These are phyloP conservation scores for Apiospora sp. DNA, from an alignment of 2,329 filamentous ascomycete genomes.

Conservation along the genomic window DNA sequence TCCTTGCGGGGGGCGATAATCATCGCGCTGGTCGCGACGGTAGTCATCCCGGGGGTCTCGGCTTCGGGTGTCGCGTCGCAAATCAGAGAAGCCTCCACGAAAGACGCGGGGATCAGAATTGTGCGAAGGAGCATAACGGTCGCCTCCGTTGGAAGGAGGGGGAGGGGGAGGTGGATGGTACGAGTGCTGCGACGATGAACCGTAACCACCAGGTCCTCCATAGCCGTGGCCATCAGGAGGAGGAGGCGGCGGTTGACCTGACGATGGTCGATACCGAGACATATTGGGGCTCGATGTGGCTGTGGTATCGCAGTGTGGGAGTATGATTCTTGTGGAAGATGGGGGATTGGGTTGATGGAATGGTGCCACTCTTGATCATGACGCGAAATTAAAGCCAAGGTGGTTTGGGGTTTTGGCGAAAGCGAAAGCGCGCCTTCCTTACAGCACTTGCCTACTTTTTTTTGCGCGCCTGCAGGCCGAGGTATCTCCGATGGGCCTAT, in stretches of 20 bases:
- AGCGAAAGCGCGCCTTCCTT: neutral
- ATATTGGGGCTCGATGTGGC: neutral
- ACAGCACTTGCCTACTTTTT: neutral
- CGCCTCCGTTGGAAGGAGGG: neutral
- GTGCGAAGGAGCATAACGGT: slow-evolving; percentile 7
- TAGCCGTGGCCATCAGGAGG: neutral
- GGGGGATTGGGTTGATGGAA: neutral
- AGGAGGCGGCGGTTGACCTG: slow-evolving; percentile 17
- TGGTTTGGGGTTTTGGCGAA: neutral
- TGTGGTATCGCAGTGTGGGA: neutral
- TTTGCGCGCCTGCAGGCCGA: neutral
- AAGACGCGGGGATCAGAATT: slow-evolving; percentile 14
- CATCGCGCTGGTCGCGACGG: slow-evolving; percentile 31
- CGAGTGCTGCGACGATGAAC: neutral
- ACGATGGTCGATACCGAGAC: slow-evolving; percentile 15
- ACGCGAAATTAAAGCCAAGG: neutral
- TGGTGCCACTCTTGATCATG: neutral
- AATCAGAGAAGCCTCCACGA: slow-evolving; percentile 12
- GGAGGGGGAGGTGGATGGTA: slow-evolving; percentile 8
- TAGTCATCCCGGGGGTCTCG: slow-evolving; percentile 44
- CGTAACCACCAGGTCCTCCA: neutral
- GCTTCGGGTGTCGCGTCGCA: slow-evolving; percentile 7
- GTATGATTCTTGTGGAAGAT: neutral
- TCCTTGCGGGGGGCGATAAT: slow-evolving; percentile 50
- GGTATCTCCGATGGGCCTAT: neutral